Percentiles rank a stretch among this genome's conserved stretches.
These are phyloP conservation scores for Vitis vinifera DNA, from an alignment of 164 flowering plant genomes.

Conservation along the genomic window DNA sequence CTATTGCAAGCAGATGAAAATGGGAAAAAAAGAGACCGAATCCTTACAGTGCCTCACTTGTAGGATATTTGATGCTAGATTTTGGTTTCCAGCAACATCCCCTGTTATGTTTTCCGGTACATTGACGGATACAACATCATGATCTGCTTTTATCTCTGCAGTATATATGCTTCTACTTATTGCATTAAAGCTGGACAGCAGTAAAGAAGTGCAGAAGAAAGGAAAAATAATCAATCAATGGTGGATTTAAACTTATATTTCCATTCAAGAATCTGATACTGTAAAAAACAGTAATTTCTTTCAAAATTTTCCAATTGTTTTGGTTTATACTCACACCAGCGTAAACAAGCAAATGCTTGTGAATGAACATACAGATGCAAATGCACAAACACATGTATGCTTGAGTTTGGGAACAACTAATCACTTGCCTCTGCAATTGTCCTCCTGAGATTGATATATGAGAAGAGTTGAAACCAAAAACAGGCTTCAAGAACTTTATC, in stretches of 20 bases:
- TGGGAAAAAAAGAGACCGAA: not conserved
- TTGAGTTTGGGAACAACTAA: not conserved
- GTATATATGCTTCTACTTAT: conserved; percentile 51
- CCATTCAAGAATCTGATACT: not conserved
- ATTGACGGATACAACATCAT: conserved; percentile 41
- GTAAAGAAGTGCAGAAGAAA: not conserved
- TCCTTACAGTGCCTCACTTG: conserved; percentile 85
- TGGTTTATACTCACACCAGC: not conserved
- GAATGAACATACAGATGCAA: not conserved
- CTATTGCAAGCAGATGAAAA: not conserved
- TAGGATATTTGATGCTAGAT: conserved; percentile 72
- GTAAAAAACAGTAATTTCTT: not conserved
- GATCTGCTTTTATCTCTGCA: conserved; percentile 50
- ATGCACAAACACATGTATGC: not conserved
- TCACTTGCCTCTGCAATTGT: conserved; percentile 59
- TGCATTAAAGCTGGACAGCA: conserved; percentile 60
- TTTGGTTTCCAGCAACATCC: conserved; percentile 90
- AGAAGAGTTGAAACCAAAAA: conserved; percentile 81
- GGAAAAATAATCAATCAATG: not conserved
- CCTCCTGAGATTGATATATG: conserved; percentile 75
- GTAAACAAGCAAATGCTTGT: not conserved
- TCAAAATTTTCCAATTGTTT: not conserved
- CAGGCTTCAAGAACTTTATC: conserved; percentile 77
- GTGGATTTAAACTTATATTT: not conserved
- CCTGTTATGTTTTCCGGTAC: conserved; percentile 79